Evolutionary conservation across 441 rosid species (phyloP), one percentile per base, ranked within the genome.

Genomic region (Viola pubescens): DNA sequence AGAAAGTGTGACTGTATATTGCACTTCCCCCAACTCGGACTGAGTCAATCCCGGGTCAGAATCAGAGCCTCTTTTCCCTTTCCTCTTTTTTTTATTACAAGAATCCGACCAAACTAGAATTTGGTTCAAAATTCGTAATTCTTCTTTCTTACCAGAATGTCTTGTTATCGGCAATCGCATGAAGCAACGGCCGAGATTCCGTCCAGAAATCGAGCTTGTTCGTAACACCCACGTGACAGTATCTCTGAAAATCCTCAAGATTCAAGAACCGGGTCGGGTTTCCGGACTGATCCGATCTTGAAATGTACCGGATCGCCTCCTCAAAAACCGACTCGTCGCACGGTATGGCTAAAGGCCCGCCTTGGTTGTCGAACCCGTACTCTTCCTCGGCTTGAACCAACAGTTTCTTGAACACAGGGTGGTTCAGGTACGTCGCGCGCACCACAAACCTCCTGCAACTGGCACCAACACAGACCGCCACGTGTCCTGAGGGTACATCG

Each of bases 401-500:
- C 10, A 92, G 87, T 12, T 74, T 82, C 65, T 74, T 75, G 59
- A 92, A 71, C 14, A 85, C 47, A 4, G 98, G 97, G 68, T 89
- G 97, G 79, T 92, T 92, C 75, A 92, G 80, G 76, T 87, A 76
- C 67, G 91, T 70, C 60, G 98, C 87, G 0, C 87, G 91, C 63
- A 92, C 89, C 48, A 92, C 85, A 39, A 81, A 92, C 70, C 98
- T 79, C 87, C 81, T 65, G 79, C 77, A 74, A 3, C 63, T 78
- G 66, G 59, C 65, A 1, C 98, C 97, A 0, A 89, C 97, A 54
- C 80, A 81, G 44, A 92, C 79, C 5, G 95, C 98, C 66, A 92
- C 94, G 80, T 92, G 88, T 19, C 98, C 98, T 5, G 87, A 73
- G 0, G 98, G 98, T 13, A 92, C 97, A 69, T 89, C 98, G 4